Percentiles rank a stretch among this genome's conserved stretches.
phyloP scores from a whole-genome alignment of 805 yeast genomes.

The Myxozyma vanderwaltii region DNA sequence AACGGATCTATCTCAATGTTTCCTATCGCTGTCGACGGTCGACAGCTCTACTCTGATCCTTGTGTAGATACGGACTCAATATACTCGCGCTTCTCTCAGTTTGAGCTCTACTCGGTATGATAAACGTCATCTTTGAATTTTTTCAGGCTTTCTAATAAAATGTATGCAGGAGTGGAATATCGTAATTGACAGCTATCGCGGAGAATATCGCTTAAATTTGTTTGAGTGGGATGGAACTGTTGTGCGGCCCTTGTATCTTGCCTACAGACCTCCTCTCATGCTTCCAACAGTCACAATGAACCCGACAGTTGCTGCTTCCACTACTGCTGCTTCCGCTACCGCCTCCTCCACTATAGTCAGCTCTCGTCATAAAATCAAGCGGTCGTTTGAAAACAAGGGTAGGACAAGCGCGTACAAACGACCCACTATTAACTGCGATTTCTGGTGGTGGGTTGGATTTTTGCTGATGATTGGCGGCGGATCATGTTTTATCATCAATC shows the following conservation, averaged over 20 bases:
- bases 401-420: constrained; percentile 40
- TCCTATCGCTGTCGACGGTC: constrained; percentile 86
- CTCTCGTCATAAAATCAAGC: constrained; percentile 11
- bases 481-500: constrained; percentile 38
- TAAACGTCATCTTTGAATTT: not conserved
- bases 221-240: constrained; percentile 72
- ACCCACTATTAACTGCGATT: constrained; percentile 35
- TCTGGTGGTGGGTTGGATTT: constrained; percentile 47
- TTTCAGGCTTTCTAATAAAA: not conserved
- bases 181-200: constrained; percentile 75
- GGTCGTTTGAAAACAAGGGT: constrained; percentile 37
- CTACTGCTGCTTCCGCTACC: constrained; percentile 40
- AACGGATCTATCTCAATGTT: constrained; percentile 70
- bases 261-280: constrained; percentile 94
- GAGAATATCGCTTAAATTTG: constrained; percentile 73
- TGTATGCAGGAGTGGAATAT: constrained; percentile 45
- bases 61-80: constrained; percentile 53
- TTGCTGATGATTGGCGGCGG: constrained; percentile 45
- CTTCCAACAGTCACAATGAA: constrained; percentile 88
- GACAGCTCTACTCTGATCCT: constrained; percentile 87
- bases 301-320: constrained; percentile 59
- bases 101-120: constrained; percentile 41
- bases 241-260: constrained; percentile 85
- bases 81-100: constrained; percentile 74
- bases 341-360: constrained; percentile 22